Conservation (phyloP, 1,284 basidiomycete species). For the Trichosporon ovoides region DNA sequence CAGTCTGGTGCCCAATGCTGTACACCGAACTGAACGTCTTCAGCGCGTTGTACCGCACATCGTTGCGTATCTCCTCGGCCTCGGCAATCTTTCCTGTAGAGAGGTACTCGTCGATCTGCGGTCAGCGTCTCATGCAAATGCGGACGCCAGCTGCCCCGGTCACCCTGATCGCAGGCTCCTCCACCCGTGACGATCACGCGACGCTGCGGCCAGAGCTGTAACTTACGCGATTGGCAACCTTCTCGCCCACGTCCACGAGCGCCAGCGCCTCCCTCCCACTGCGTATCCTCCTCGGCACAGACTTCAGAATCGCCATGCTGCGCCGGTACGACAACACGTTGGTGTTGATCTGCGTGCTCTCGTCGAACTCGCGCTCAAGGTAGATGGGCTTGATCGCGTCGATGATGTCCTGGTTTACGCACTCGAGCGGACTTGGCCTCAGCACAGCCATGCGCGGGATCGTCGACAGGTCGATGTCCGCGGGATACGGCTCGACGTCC, state of each 20-base stretch:
- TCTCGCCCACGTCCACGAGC: conserved; percentile 43
- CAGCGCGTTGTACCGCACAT: conserved; percentile 34
- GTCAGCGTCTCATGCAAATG: not conserved
- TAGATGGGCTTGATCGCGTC: conserved; percentile 48
- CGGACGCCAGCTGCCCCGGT: too few species aligned
- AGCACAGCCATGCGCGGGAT: conserved; percentile 37
- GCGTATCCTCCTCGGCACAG: conserved; percentile 39
- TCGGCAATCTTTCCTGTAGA: conserved; percentile 37
- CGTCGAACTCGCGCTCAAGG: conserved; percentile 44
- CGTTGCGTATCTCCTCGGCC: conserved; percentile 32
- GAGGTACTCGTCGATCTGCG: conserved; percentile 47
- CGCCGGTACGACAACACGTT: conserved; percentile 46
- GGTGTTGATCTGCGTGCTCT: conserved; percentile 42
- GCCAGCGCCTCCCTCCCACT: conserved; percentile 43
- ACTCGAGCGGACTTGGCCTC: conserved; percentile 39
- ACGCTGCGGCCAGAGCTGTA: not conserved
- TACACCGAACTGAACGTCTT: conserved; percentile 41
- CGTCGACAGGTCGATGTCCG: conserved; percentile 31
- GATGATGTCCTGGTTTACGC: conserved; percentile 48
- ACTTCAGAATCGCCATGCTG: conserved; percentile 37
- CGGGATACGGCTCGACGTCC: conserved; percentile 31
- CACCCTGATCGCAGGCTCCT: too few species aligned
- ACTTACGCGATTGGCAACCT: conserved; percentile 42
- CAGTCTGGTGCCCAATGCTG: conserved; percentile 40
- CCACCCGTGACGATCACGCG: too few species aligned